phyloP scores from a whole-genome alignment of 345 rosid species.

The Balakata baccata region DNA sequence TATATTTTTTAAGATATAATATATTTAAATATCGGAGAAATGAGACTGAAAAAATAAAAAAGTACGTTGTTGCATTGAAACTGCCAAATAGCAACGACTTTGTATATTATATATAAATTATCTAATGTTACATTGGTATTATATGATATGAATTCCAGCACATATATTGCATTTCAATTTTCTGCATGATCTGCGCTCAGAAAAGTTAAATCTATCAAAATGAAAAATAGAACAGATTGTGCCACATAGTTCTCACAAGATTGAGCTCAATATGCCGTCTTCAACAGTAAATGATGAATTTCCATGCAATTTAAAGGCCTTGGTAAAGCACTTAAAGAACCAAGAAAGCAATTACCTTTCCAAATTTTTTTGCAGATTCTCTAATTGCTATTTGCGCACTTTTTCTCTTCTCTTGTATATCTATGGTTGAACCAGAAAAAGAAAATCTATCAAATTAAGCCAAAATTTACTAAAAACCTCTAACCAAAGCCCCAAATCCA shows the following conservation, averaged over 20 bases:
- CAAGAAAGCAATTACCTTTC: neutral
- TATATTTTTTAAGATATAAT: no score
- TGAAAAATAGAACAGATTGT: neutral
- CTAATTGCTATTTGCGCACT: constrained; percentile 81
- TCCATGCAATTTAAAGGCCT: neutral
- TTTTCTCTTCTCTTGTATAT: constrained; percentile 86
- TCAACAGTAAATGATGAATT: neutral
- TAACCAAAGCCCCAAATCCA: neutral
- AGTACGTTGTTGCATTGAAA: no score
- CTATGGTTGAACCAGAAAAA: constrained; percentile 29
- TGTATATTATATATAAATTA: no score
- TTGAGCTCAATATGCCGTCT: neutral
- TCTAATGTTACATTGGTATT: no score
- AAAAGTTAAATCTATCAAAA: neutral
- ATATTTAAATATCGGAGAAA: no score
- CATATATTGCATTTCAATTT: no score
- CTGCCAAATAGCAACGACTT: no score
- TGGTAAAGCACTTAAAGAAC: no score
- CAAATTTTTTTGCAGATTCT: constrained; percentile 77
- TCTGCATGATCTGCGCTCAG: no score
- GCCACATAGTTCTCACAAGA: neutral
- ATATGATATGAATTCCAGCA: no score
- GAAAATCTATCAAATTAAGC: constrained; percentile 1
- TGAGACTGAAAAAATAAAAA: no score
- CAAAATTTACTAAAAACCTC: neutral